phyloP scores from a whole-genome alignment of 768 basidiomycete genomes.

The Amanita pseudoporphyria region DNA sequence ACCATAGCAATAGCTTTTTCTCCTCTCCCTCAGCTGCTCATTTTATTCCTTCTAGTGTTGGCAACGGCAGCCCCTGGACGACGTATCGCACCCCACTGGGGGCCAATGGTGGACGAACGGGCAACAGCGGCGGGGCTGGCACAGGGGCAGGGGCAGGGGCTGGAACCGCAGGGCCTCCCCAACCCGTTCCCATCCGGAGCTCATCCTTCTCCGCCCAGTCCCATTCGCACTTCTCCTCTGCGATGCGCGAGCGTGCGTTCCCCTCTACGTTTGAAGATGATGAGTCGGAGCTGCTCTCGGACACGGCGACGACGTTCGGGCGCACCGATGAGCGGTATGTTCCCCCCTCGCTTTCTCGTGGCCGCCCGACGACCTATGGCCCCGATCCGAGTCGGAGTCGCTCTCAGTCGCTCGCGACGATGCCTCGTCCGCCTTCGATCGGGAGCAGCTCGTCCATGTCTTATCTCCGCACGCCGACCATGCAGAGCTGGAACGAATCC shows the following conservation, averaged over 20 bases:
- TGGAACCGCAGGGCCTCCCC: constrained; percentile 23
- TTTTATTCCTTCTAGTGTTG: constrained; percentile 40
- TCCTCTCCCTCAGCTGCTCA: constrained; percentile 42
- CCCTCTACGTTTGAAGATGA: constrained; percentile 78
- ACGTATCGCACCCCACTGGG: constrained; percentile 37
- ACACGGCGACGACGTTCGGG: constrained; percentile 21
- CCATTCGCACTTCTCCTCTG: constrained; percentile 47
- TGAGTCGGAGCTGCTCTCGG: constrained; percentile 55
- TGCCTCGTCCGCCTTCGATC: constrained; percentile 32
- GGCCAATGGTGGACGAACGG: constrained; percentile 5
- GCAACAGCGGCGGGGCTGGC: background rate
- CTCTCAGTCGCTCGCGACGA: constrained; percentile 66
- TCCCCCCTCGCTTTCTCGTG: constrained; percentile 37
- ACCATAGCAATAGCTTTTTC: constrained; percentile 30
- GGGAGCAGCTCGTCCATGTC: constrained; percentile 40
- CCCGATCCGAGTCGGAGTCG: constrained; percentile 63
- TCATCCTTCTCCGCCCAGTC: constrained; percentile 53
- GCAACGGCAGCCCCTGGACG: constrained; percentile 32
- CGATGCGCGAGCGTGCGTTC: constrained; percentile 60
- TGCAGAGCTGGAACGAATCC: constrained; percentile 54
- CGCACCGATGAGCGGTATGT: constrained; percentile 38
- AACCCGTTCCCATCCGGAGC: constrained; percentile 53
- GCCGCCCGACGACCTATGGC: constrained; percentile 41
- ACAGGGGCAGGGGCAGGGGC: background rate
- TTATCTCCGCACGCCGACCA: constrained; percentile 29